Percentiles rank a stretch among this genome's conserved stretches.
Evolutionary conservation across 352 stramenopile species (phyloP).

Genomic region (Phytopythium mirpurense): DNA sequence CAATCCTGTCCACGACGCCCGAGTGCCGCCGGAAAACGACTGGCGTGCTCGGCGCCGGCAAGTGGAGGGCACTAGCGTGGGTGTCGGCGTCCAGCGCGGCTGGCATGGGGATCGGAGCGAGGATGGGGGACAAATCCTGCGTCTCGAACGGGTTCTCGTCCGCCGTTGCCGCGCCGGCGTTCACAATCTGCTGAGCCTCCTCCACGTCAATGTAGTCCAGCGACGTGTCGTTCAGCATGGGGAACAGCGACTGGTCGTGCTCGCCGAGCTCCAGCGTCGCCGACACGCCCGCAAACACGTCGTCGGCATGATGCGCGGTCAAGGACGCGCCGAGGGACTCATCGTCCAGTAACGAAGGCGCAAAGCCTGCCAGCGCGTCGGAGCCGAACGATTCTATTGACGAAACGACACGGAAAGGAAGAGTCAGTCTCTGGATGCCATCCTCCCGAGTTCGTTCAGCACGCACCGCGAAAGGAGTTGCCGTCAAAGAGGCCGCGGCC

Average conservation of each 20-base stretch:
- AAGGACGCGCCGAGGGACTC: constrained; percentile 34
- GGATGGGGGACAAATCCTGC: constrained; percentile 50
- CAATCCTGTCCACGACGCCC: constrained; percentile 9
- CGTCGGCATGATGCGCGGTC: constrained; percentile 16
- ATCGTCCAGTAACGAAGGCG: constrained; percentile 43
- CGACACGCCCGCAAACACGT: constrained; percentile 22
- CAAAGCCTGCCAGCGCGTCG: constrained; percentile 23
- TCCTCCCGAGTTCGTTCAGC: not conserved
- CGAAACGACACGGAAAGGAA: not conserved
- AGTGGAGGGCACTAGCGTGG: not conserved
- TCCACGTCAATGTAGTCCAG: constrained; percentile 29
- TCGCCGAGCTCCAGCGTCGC: constrained; percentile 9
- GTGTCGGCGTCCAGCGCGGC: not conserved
- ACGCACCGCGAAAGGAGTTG: constrained; percentile 15
- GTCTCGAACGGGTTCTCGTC: constrained; percentile 33
- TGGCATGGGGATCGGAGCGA: constrained; percentile 27
- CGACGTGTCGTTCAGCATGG: constrained; percentile 27
- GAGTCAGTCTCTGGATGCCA: not conserved
- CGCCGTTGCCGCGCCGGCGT: constrained; percentile 8
- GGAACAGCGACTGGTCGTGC: constrained; percentile 21
- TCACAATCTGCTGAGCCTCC: constrained; percentile 20
- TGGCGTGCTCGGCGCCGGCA: constrained; percentile 6
- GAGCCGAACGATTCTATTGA: constrained; percentile 20
- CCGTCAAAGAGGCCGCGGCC: constrained; percentile 14
- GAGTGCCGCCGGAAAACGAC: constrained; percentile 13